These are phyloP conservation scores for Aquilaria malaccensis DNA, from an alignment of 345 rosid species.

Conservation along the genomic window DNA sequence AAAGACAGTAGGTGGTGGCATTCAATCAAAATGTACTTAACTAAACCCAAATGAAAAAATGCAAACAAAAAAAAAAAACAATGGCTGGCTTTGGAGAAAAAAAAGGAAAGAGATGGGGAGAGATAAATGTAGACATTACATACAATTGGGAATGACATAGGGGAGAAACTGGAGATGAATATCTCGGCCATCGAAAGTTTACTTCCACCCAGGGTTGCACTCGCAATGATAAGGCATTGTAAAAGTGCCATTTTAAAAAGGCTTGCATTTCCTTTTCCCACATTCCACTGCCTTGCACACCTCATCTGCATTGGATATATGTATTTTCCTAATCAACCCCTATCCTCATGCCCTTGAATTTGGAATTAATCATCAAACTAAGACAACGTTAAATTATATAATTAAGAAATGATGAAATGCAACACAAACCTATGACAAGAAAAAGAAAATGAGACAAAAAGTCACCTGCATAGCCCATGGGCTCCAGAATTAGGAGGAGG, in stretches of 20 bases:
- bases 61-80: too few species aligned
- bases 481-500: slow-evolving; percentile 19
- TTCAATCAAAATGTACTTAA: too few species aligned
- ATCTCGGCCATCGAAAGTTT: slow-evolving; percentile 19
- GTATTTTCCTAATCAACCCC: background rate
- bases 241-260: slow-evolving; percentile 27
- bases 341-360: background rate
- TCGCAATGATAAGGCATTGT: slow-evolving; percentile 37
- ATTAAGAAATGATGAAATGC: background rate
- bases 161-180: slow-evolving; percentile 60
- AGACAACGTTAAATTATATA: background rate
- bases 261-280: slow-evolving; percentile 62
- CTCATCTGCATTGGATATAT: slow-evolving; percentile 22
- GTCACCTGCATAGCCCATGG: slow-evolving; percentile 23
- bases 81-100: too few species aligned
- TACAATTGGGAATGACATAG: slow-evolving; percentile 75
- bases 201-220: slow-evolving; percentile 75
- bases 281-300: slow-evolving; percentile 51
- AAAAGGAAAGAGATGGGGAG: background rate
- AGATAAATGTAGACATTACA: slow-evolving; percentile 19
- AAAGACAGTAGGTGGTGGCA: too few species aligned
- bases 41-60: too few species aligned
- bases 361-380: background rate
- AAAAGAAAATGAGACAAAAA: slow-evolving; percentile 32
- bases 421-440: slow-evolving; percentile 26